phyloP scores from a whole-genome alignment of 73 alveolate species.

The Uronychia setigera region DNA sequence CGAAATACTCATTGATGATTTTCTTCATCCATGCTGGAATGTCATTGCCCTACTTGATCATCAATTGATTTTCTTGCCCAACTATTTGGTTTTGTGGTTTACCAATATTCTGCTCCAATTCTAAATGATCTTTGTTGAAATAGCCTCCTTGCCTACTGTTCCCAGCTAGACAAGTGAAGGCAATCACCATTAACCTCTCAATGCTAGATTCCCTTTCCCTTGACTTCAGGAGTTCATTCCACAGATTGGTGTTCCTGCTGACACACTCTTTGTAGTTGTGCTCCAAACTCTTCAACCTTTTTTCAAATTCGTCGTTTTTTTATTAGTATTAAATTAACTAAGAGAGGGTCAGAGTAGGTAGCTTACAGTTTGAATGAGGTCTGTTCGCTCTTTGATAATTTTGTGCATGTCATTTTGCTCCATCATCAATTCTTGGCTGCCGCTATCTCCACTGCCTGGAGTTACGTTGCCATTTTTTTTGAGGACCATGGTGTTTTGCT shows the following conservation, averaged over 20 bases:
- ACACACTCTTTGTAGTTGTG: conserved; percentile 13
- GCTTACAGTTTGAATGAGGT: not conserved
- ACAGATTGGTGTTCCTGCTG: conserved; percentile 24
- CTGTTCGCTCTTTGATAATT: not conserved
- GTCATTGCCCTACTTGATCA: not conserved
- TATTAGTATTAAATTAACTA: not conserved
- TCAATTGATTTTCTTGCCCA: not conserved
- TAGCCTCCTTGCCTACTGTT: not conserved
- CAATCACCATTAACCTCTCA: conserved; percentile 29
- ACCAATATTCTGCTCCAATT: not conserved
- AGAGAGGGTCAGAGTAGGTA: not conserved
- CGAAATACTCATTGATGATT: not conserved
- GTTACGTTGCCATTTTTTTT: not conserved
- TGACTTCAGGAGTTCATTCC: conserved; percentile 41
- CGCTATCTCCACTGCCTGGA: no score
- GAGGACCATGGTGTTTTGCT: not conserved
- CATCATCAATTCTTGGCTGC: not conserved
- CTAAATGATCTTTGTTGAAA: not conserved
- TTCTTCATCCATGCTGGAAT: not conserved
- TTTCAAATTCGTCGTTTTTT: conserved; percentile 12
- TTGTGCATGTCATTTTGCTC: not conserved
- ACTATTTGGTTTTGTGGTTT: not conserved
- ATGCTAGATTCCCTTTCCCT: conserved; percentile 45
- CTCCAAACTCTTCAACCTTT: conserved; percentile 22
- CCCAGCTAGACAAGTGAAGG: conserved; percentile 42